Percentiles rank a stretch among this genome's conserved stretches.
phyloP scores from a whole-genome alignment of 495 filamentous ascomycete genomes.

The Xylaria scruposa region DNA sequence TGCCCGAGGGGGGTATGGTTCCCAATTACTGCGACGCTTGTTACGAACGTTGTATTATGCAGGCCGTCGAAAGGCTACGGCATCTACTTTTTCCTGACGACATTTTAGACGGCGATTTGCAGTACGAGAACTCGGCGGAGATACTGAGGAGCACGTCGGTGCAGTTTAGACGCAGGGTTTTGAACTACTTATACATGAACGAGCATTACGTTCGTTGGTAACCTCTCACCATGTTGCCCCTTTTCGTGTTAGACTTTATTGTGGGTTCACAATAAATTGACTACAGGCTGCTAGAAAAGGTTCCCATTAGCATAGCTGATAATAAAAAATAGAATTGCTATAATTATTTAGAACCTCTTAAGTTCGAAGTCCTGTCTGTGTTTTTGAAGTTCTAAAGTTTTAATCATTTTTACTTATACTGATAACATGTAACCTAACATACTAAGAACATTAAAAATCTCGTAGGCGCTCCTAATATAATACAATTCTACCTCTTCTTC shows the following conservation, averaged over 20 bases:
- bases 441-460: too few relatives aligned
- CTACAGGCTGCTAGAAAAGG: too few relatives aligned
- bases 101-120: not conserved
- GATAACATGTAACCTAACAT: too few relatives aligned
- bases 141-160: not conserved
- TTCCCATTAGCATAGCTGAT: too few relatives aligned
- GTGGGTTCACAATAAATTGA: too few relatives aligned
- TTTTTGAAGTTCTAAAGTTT: too few relatives aligned
- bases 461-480: too few relatives aligned
- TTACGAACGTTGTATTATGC: not conserved
- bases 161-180: not conserved
- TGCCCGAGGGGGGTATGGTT: not conserved
- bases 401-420: too few relatives aligned
- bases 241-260: not conserved
- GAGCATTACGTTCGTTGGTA: conserved; percentile 8
- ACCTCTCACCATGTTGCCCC: not conserved
- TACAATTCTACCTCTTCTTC: too few relatives aligned
- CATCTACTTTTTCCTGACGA: not conserved
- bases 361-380: too few relatives aligned
- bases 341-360: too few relatives aligned
- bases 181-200: not conserved
- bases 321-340: too few relatives aligned
- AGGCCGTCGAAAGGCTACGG: not conserved
- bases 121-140: not conserved
- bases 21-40: not conserved